phyloP scores from a whole-genome alignment of 1,284 basidiomycete genomes.

The Sanghuangporus baumii region DNA sequence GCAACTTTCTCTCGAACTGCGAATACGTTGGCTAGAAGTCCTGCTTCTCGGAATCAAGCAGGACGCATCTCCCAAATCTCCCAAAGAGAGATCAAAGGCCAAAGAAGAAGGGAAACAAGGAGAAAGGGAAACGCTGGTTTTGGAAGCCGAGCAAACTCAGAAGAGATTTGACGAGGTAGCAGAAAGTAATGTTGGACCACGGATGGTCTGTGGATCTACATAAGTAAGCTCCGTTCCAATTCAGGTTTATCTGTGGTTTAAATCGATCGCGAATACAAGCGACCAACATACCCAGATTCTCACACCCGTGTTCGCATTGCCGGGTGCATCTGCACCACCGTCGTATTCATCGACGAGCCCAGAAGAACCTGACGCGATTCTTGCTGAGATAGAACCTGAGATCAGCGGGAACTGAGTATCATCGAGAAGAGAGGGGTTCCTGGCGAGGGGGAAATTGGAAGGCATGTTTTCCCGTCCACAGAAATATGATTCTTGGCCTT shows the following conservation, averaged over 20 bases:
- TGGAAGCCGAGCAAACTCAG: conserved; percentile 57
- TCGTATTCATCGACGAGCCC: conserved; percentile 58
- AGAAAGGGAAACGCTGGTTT: conserved; percentile 47
- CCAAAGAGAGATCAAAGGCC: conserved; percentile 30
- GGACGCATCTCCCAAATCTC: conserved; percentile 30
- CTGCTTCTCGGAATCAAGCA: conserved; percentile 60
- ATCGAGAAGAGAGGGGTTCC: conserved; percentile 65
- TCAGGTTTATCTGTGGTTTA: neutral
- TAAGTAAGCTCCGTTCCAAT: conserved; percentile 30
- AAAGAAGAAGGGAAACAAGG: conserved; percentile 29
- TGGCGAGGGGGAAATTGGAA: conserved; percentile 61
- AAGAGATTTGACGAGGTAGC: conserved; percentile 48
- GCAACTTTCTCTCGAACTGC: conserved; percentile 59
- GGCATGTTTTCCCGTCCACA: conserved; percentile 32
- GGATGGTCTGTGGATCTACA: conserved; percentile 66
- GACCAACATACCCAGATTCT: conserved; percentile 68
- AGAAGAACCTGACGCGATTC: conserved; percentile 60
- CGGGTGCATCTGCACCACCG: conserved; percentile 45
- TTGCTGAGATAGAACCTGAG: conserved; percentile 74
- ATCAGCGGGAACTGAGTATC: conserved; percentile 65
- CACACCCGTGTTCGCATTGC: conserved; percentile 66
- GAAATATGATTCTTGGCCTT: neutral
- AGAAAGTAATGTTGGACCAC: conserved; percentile 63
- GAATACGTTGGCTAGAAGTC: conserved; percentile 72
- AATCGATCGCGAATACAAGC: conserved; percentile 37